Conservation (phyloP, 768 basidiomycete species). For the Termitomyces sp. region DNA sequence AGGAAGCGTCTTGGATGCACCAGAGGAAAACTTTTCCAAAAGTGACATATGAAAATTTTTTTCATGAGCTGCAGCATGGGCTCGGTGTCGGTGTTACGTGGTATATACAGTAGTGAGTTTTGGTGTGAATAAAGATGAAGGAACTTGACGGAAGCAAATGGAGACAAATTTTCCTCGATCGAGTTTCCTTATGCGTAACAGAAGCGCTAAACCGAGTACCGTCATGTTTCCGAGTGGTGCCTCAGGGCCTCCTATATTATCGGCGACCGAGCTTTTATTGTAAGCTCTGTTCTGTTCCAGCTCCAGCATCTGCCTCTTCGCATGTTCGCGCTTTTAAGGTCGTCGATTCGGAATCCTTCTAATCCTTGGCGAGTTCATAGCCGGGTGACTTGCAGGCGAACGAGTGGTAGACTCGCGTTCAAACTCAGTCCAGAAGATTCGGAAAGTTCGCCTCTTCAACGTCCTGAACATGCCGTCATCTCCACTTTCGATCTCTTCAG, state of each 20-base stretch:
- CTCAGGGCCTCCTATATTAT: neutral
- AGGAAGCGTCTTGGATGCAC: neutral
- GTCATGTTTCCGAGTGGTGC: constrained; percentile 21
- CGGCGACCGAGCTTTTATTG: neutral
- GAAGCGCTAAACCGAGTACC: constrained; percentile 9
- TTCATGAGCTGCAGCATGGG: neutral
- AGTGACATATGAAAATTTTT: neutral
- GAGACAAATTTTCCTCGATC: neutral
- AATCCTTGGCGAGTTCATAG: constrained; percentile 7
- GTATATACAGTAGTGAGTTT: too few relatives aligned
- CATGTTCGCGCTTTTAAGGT: constrained; percentile 14
- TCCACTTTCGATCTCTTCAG: constrained; percentile 92
- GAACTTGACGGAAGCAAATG: neutral
- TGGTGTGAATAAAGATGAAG: too few relatives aligned
- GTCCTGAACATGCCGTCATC: constrained; percentile 84
- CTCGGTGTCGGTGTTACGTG: neutral
- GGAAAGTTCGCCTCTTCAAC: constrained; percentile 23
- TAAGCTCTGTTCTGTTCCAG: neutral
- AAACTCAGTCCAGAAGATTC: constrained; percentile 8
- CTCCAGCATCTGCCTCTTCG: neutral
- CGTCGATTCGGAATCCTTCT: constrained; percentile 6
- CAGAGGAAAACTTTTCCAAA: too few relatives aligned
- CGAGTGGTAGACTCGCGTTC: constrained; percentile 12
- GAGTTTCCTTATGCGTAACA: neutral
- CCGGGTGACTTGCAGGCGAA: neutral